phyloP scores from a whole-genome alignment of 768 basidiomycete species.

The Lentinula sp. region DNA sequence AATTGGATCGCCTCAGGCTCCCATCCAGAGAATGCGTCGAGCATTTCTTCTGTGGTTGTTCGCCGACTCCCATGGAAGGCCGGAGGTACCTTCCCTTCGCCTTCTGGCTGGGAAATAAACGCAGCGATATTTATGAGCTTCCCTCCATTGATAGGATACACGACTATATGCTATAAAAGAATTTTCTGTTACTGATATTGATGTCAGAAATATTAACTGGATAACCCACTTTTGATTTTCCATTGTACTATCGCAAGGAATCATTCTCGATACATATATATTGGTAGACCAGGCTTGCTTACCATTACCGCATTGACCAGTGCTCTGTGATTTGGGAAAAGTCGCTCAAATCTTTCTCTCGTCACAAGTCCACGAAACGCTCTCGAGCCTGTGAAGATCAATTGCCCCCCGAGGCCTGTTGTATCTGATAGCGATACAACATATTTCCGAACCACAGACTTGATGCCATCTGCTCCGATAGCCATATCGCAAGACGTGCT shows the following conservation, averaged over 20 bases:
- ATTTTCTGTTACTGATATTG: background rate
- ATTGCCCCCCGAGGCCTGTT: constrained; percentile 7
- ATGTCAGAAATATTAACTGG: background rate
- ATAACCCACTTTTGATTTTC: constrained; percentile 23
- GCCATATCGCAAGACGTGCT: background rate
- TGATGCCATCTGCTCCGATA: constrained; percentile 8
- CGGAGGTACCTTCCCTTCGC: constrained; percentile 25
- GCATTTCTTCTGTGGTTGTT: constrained; percentile 29
- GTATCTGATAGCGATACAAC: constrained; percentile 1
- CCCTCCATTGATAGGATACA: constrained; percentile 46
- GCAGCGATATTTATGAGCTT: constrained; percentile 44
- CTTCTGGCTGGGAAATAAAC: constrained; percentile 26
- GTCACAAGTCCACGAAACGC: constrained; percentile 33
- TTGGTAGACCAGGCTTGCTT: background rate
- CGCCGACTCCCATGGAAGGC: constrained; percentile 5
- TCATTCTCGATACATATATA: background rate
- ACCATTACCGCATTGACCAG: constrained; percentile 21
- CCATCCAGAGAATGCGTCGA: constrained; percentile 31
- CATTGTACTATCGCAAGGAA: constrained; percentile 20
- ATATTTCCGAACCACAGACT: constrained; percentile 2
- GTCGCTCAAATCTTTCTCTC: constrained; percentile 16
- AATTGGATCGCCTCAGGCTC: constrained; percentile 40
- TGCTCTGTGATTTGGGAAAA: constrained; percentile 24
- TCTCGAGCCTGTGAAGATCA: constrained; percentile 27
- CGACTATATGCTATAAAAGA: constrained; percentile 36